Conservation (phyloP, 345 rosid species). For the Salix koriyanagi region DNA sequence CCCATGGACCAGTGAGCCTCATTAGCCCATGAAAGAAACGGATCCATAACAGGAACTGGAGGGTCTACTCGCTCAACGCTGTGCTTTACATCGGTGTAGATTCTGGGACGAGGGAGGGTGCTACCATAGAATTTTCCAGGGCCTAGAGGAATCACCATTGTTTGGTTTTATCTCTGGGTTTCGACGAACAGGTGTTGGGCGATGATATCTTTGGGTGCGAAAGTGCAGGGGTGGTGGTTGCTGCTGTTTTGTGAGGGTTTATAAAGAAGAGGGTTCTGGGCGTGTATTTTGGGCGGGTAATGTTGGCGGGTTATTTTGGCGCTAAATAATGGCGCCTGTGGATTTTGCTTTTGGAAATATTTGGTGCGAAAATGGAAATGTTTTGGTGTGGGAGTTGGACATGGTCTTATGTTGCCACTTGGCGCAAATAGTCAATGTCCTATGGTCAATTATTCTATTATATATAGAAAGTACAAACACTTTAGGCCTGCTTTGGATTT, state of each 20-base stretch:
- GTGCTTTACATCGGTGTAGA: slow-evolving; percentile 48
- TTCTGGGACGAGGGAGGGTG: slow-evolving; percentile 85
- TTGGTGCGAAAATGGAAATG: background rate
- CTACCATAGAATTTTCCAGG: slow-evolving; percentile 84
- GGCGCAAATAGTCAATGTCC: no score
- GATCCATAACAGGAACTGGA: slow-evolving; percentile 61
- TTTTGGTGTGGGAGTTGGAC: no score
- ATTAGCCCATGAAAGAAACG: slow-evolving; percentile 78
- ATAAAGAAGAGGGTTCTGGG: no score
- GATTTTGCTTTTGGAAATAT: background rate
- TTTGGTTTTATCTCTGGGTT: slow-evolving; percentile 5
- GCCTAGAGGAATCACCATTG: slow-evolving; percentile 49
- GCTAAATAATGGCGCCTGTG: slow-evolving; percentile 32
- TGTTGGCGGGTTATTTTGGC: slow-evolving; percentile 47
- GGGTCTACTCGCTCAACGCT: slow-evolving; percentile 63
- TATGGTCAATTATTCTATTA: no score
- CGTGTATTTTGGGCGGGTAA: background rate
- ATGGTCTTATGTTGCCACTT: no score
- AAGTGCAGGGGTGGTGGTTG: background rate
- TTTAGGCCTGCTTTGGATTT: no score
- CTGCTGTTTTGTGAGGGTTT: background rate
- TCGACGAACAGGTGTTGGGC: background rate
- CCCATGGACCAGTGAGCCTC: slow-evolving; percentile 99
- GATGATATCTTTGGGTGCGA: no score
- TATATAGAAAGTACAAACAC: no score